Conservation (phyloP, 768 basidiomycete genomes). For the Dendrothele bispora region DNA sequence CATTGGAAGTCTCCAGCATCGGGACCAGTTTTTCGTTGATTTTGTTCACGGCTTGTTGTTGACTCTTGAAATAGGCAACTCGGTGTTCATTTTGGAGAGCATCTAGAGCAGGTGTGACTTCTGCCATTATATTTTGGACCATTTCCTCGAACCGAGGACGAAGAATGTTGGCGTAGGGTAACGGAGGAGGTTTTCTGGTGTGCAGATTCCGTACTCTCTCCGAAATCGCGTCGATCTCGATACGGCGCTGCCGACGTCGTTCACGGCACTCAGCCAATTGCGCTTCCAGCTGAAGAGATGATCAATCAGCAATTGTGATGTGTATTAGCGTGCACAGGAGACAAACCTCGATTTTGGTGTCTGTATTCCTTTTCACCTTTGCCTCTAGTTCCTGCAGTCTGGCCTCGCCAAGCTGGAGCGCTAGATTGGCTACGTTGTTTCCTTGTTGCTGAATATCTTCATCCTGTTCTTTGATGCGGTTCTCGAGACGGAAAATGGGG, state of each 20-base stretch:
- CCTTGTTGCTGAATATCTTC: too few species aligned
- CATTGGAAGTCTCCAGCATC: too few species aligned
- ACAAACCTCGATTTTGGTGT: conserved; percentile 1
- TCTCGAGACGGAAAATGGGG: too few species aligned
- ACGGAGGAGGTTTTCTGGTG: not conserved
- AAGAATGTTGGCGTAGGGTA: not conserved
- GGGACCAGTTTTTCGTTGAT: too few species aligned
- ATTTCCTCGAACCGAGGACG: conserved; percentile 1
- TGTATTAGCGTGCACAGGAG: too few species aligned
- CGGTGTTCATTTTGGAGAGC: too few species aligned
- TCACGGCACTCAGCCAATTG: not conserved
- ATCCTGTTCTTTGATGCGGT: too few species aligned
- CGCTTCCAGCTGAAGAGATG: not conserved
- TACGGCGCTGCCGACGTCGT: not conserved
- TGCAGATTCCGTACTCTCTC: conserved; percentile 1
- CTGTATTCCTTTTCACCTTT: not conserved
- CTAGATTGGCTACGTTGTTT: too few species aligned
- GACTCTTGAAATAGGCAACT: too few species aligned
- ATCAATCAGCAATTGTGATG: not conserved
- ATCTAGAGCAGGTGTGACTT: not conserved
- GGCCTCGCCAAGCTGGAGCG: too few species aligned
- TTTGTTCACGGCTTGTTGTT: too few species aligned
- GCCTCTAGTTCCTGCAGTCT: not conserved
- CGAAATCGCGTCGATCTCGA: not conserved
- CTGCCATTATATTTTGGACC: not conserved